phyloP scores from a whole-genome alignment of 768 basidiomycete genomes.

The Ephemerocybe angulata region DNA sequence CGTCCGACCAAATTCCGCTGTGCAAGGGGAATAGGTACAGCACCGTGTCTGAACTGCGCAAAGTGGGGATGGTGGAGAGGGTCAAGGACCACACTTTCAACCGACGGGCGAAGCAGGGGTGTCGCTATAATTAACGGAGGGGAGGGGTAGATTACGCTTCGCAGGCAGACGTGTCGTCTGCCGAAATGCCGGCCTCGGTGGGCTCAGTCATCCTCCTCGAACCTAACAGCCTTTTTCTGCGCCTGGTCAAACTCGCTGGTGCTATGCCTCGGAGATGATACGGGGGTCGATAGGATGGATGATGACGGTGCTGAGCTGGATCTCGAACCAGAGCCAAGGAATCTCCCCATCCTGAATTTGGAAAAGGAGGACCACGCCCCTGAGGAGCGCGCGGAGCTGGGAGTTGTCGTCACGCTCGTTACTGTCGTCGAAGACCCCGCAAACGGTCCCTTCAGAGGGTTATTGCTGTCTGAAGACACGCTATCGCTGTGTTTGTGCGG shows the following conservation, averaged over 20 bases:
- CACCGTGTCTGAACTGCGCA: too few relatives aligned
- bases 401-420: slow-evolving; percentile 37
- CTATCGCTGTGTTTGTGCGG: slow-evolving; percentile 2
- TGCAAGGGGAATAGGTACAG: too few relatives aligned
- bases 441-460: neutral
- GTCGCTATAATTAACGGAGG: too few relatives aligned
- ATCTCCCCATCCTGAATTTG: slow-evolving; percentile 50
- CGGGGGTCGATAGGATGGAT: slow-evolving; percentile 25
- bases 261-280: slow-evolving; percentile 38
- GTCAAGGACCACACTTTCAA: too few relatives aligned
- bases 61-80: too few relatives aligned
- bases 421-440: slow-evolving; percentile 44
- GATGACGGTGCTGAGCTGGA: slow-evolving; percentile 38
- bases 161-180: too few relatives aligned
- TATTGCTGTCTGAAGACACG: neutral
- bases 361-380: slow-evolving; percentile 4
- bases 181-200: too few relatives aligned
- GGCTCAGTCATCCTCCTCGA: slow-evolving; percentile 33
- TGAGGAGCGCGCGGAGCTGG: slow-evolving; percentile 20
- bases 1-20: too few relatives aligned
- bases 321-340: slow-evolving; percentile 44
- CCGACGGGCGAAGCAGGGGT: too few relatives aligned
- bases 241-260: slow-evolving; percentile 25
- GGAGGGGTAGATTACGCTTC: too few relatives aligned
- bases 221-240: slow-evolving; percentile 60